Conservation (phyloP, 345 rosid species). For the Ricinus communis region DNA sequence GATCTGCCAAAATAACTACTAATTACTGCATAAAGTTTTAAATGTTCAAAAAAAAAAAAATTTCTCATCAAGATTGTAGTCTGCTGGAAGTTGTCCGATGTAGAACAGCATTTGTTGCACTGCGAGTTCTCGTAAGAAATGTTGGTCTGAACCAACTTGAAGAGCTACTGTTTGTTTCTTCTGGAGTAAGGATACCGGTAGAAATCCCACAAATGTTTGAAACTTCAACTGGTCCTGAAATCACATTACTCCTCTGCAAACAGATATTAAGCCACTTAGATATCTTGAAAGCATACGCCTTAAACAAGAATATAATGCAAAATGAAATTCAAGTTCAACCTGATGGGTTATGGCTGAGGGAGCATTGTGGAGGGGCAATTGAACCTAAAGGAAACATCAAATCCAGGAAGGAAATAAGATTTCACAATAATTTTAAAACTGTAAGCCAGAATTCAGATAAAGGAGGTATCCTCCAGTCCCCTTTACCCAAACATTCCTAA, state of each 20-base stretch:
- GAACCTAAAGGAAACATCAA: constrained; percentile 34
- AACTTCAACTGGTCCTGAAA: constrained; percentile 27
- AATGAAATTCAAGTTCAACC: constrained; percentile 26
- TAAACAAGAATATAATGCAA: background rate
- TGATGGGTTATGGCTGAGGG: constrained; percentile 41
- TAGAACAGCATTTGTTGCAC: constrained; percentile 39
- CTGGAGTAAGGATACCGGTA: constrained; percentile 22
- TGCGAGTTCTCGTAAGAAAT: constrained; percentile 39
- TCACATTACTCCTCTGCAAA: constrained; percentile 48
- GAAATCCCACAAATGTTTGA: constrained; percentile 28
- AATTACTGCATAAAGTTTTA: constrained; percentile 3
- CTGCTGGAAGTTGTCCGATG: constrained; percentile 35
- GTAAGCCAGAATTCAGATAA: background rate
- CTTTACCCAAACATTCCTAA: background rate
- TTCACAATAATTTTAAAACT: background rate
- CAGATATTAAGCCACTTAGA: constrained; percentile 11
- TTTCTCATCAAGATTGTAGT: constrained; percentile 24
- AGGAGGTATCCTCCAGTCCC: background rate
- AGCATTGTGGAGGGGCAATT: constrained; percentile 25
- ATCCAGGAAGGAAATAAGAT: background rate
- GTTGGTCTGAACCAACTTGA: constrained; percentile 26
- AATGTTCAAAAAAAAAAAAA: background rate
- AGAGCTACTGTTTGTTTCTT: constrained; percentile 21
- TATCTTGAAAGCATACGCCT: background rate
- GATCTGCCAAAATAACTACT: background rate